phyloP scores from a whole-genome alignment of 148 eudicot species.

The Spergularia bocconei region DNA sequence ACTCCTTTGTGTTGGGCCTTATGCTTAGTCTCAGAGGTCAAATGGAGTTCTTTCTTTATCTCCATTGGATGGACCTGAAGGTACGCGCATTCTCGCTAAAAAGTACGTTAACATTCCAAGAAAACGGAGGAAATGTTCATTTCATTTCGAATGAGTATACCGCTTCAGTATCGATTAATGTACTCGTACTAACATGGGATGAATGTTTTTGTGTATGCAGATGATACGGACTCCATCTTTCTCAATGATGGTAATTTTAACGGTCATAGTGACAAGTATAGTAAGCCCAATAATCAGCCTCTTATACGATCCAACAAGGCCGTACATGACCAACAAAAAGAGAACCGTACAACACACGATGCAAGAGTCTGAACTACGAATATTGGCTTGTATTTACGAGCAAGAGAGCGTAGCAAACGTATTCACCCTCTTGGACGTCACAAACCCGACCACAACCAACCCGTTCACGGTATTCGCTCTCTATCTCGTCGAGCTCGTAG shows the following conservation, averaged over 20 bases:
- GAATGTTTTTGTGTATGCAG: constrained; percentile 31
- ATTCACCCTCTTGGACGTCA: constrained; percentile 49
- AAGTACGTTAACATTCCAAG: too few species aligned
- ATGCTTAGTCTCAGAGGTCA: constrained; percentile 81
- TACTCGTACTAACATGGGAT: too few species aligned
- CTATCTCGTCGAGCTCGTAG: constrained; percentile 61
- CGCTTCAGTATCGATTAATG: too few species aligned
- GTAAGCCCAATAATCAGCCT: constrained; percentile 59
- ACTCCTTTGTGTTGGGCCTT: constrained; percentile 53
- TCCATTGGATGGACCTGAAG: constrained; percentile 70
- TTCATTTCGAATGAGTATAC: too few species aligned
- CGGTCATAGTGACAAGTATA: constrained; percentile 44
- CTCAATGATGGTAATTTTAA: constrained; percentile 56
- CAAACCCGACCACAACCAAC: constrained; percentile 43
- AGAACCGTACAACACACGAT: constrained; percentile 73
- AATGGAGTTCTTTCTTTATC: constrained; percentile 57
- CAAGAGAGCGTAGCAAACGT: constrained; percentile 55
- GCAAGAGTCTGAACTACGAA: constrained; percentile 51
- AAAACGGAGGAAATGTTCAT: too few species aligned
- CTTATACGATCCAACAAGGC: constrained; percentile 74
- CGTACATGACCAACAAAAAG: constrained; percentile 81
- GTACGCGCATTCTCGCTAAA: constrained; percentile 36
- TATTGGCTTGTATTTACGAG: constrained; percentile 54
- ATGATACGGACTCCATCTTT: constrained; percentile 47
- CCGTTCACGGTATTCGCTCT: constrained; percentile 54